These are phyloP conservation scores for Torulaspora globosa DNA, from an alignment of 1,139 yeast genomes.

Conservation along the genomic window DNA sequence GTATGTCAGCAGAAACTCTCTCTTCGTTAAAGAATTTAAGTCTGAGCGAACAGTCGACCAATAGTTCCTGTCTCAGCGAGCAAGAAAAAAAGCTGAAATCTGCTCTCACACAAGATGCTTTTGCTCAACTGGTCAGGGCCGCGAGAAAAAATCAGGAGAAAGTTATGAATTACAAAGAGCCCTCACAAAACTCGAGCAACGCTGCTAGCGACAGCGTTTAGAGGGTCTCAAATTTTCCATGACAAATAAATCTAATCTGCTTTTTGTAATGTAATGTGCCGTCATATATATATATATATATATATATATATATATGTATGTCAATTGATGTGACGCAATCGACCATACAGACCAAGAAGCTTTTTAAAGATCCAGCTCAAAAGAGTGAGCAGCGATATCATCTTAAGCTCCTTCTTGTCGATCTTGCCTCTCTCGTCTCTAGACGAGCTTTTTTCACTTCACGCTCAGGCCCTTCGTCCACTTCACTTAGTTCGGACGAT, in stretches of 20 bases:
- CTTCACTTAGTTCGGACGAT: constrained; percentile 18
- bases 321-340: neutral
- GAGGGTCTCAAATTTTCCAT: constrained; percentile 1
- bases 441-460: constrained; percentile 13
- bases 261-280: neutral
- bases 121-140: constrained; percentile 70
- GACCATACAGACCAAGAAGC: neutral
- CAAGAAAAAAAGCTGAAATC: constrained; percentile 33
- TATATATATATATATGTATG: neutral
- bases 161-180: constrained; percentile 43
- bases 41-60: constrained; percentile 8
- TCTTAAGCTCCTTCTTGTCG: constrained; percentile 11
- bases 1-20: constrained; percentile 17
- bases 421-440: constrained; percentile 11
- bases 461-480: constrained; percentile 10
- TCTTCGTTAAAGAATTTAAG: constrained; percentile 21
- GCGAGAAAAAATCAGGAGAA: constrained; percentile 66
- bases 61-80: constrained; percentile 18
- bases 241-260: neutral
- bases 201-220: neutral
- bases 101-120: constrained; percentile 46
- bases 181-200: neutral
- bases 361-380: neutral
- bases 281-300: neutral
- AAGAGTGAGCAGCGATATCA: neutral